phyloP scores from a whole-genome alignment of 2,329 filamentous ascomycete genomes.

The Myotisia sp. region DNA sequence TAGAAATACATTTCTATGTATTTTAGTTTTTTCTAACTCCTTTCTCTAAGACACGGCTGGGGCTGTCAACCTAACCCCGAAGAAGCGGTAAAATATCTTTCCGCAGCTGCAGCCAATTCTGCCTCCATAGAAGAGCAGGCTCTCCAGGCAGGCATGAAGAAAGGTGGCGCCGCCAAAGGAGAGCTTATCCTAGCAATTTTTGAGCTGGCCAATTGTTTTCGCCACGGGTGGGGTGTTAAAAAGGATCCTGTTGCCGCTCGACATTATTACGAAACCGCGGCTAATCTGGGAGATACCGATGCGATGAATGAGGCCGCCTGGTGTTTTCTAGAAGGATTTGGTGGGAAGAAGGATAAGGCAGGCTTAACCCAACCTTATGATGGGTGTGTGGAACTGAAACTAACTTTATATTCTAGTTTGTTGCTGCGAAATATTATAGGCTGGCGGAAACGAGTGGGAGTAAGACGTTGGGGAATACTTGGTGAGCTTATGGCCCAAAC shows the following conservation, averaged over 20 bases:
- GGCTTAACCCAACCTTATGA: slow-evolving; percentile 27
- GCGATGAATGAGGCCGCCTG: slow-evolving; percentile 94
- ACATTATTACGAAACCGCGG: slow-evolving; percentile 94
- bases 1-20: slow-evolving; percentile 2
- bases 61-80: slow-evolving; percentile 61
- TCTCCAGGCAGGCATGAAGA: slow-evolving; percentile 73
- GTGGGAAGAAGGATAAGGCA: slow-evolving; percentile 97
- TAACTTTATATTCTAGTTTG: slow-evolving; percentile 7
- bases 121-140: slow-evolving; percentile 76
- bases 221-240: slow-evolving; percentile 82
- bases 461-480: slow-evolving; percentile 86
- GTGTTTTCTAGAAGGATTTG: slow-evolving; percentile 96
- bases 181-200: slow-evolving; percentile 94
- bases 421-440: slow-evolving; percentile 70
- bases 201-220: slow-evolving; percentile 63
- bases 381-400: slow-evolving; percentile 10
- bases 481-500: slow-evolving; percentile 57
- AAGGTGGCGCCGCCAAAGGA: slow-evolving; percentile 86
- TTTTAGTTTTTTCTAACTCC: too few species aligned
- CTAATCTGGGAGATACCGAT: slow-evolving; percentile 89
- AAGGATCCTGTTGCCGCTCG: slow-evolving; percentile 73
- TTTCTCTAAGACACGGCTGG: slow-evolving; percentile 65
- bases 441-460: slow-evolving; percentile 75
- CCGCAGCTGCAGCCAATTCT: slow-evolving; percentile 77
- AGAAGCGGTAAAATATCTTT: slow-evolving; percentile 69